Evolutionary conservation across 164 flowering plant species (phyloP).

Genomic region (Warburgia ugandensis): DNA sequence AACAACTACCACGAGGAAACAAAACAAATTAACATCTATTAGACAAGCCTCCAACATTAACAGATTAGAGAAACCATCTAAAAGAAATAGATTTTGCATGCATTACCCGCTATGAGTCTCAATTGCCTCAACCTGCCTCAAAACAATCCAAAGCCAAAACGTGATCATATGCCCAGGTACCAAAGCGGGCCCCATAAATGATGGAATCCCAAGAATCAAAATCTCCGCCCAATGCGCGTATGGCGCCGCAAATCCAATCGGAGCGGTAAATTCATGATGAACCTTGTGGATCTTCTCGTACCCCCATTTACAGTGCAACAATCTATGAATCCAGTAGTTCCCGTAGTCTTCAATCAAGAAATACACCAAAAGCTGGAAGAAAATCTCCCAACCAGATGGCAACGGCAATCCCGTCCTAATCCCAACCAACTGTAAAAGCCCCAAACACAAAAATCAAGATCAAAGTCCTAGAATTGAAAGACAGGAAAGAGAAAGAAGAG

Average conservation of each 20-base stretch:
- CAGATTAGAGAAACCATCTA: no score
- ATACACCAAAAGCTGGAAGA: slow-evolving; percentile 58
- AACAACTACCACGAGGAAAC: no score
- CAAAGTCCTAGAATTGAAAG: neutral
- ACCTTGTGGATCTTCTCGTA: slow-evolving; percentile 78
- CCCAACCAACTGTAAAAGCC: slow-evolving; percentile 49
- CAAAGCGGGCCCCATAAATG: slow-evolving; percentile 78
- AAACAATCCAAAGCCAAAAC: slow-evolving; percentile 77
- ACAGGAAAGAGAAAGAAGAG: neutral
- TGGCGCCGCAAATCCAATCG: slow-evolving; percentile 75
- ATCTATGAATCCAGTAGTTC: slow-evolving; percentile 83
- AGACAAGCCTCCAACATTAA: no score
- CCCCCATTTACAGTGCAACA: slow-evolving; percentile 73
- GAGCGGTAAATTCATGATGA: slow-evolving; percentile 88
- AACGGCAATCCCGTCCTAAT: slow-evolving; percentile 70
- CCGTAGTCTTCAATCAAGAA: slow-evolving; percentile 71
- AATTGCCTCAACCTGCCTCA: slow-evolving; percentile 88
- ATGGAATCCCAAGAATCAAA: slow-evolving; percentile 73
- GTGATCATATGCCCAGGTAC: slow-evolving; percentile 90
- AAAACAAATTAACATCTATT: no score
- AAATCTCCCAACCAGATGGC: slow-evolving; percentile 71
- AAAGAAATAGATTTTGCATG: slow-evolving; percentile 12
- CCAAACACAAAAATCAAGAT: neutral
- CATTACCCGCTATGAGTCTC: slow-evolving; percentile 98
- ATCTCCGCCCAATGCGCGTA: slow-evolving; percentile 93